Evolutionary conservation across 2,329 filamentous ascomycete genomes (phyloP).

Genomic region (Emydomyces testavorans): DNA sequence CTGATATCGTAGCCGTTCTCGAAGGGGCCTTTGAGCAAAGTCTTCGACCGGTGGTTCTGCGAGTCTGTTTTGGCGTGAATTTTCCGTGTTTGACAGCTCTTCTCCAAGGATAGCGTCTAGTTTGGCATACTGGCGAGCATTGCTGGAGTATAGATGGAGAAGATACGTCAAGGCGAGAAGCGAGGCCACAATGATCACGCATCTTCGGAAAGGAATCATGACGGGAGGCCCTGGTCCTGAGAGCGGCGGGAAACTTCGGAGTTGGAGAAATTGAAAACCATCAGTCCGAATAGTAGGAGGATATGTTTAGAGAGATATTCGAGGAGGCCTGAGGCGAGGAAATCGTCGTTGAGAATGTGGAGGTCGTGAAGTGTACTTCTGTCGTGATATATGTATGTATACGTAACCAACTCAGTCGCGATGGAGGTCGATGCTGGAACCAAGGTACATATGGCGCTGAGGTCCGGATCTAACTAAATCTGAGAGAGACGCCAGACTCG

Average conservation of each 20-base stretch:
- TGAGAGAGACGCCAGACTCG: no score
- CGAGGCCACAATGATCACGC: conserved; percentile 58
- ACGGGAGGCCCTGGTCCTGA: conserved; percentile 8
- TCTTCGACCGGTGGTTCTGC: conserved; percentile 39
- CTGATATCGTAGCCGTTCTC: conserved; percentile 77
- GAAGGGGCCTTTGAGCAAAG: conserved; percentile 58
- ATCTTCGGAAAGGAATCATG: conserved; percentile 72
- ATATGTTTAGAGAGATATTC: background rate
- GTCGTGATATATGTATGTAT: no score
- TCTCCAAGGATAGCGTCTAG: conserved; percentile 14
- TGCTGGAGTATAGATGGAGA: conserved; percentile 47
- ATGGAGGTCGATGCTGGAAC: background rate
- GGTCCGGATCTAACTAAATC: no score
- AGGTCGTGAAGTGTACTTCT: background rate
- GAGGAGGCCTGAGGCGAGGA: background rate
- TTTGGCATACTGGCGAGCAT: conserved; percentile 31
- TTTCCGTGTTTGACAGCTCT: background rate
- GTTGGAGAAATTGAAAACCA: background rate
- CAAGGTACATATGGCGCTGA: no score
- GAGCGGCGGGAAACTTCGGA: background rate
- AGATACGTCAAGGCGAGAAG: conserved; percentile 60
- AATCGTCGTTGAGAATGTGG: background rate
- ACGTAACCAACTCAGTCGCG: background rate
- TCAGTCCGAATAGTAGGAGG: background rate
- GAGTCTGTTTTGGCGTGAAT: background rate